Evolutionary conservation across 805 yeast species (phyloP).

Genomic region (Kodamaea laetipori): DNA sequence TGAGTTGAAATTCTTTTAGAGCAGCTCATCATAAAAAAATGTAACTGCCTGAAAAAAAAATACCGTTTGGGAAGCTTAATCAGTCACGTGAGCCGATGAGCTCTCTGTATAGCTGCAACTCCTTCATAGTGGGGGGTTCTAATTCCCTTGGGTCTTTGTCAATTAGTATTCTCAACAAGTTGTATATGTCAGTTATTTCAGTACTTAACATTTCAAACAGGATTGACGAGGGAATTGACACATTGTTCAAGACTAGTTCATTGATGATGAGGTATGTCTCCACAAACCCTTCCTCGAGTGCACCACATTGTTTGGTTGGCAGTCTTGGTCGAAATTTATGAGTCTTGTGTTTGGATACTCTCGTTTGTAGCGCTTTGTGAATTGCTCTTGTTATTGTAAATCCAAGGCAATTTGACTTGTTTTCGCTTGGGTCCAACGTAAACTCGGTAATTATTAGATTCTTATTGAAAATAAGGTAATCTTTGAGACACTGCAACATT

Average conservation of each 20-base stretch:
- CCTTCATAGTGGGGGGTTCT: slow-evolving; percentile 2
- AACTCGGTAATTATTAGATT: slow-evolving; percentile 4
- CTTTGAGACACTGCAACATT: slow-evolving; percentile 5
- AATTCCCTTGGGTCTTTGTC: slow-evolving; percentile 1
- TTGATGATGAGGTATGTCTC: slow-evolving; percentile 18
- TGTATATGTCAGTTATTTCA: slow-evolving; percentile 10
- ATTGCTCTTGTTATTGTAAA: neutral
- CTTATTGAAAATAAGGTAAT: slow-evolving; percentile 8
- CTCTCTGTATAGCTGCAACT: neutral
- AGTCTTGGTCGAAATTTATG: neutral
- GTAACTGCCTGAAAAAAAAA: neutral
- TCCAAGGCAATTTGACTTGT: slow-evolving; percentile 1
- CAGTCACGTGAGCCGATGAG: neutral
- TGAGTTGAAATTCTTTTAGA: neutral
- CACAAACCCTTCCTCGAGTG: slow-evolving; percentile 13
- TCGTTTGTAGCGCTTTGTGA: neutral
- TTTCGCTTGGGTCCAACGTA: neutral
- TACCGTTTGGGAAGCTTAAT: slow-evolving; percentile 1
- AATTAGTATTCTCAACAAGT: neutral
- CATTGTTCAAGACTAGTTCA: slow-evolving; percentile 17
- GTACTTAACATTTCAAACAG: slow-evolving; percentile 20
- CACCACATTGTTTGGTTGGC: neutral
- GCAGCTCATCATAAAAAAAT: slow-evolving; percentile 28
- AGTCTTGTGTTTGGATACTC: neutral
- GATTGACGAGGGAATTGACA: slow-evolving; percentile 18